These are phyloP conservation scores for Hortiboletus campestris DNA, from an alignment of 768 basidiomycete species.

Conservation along the genomic window DNA sequence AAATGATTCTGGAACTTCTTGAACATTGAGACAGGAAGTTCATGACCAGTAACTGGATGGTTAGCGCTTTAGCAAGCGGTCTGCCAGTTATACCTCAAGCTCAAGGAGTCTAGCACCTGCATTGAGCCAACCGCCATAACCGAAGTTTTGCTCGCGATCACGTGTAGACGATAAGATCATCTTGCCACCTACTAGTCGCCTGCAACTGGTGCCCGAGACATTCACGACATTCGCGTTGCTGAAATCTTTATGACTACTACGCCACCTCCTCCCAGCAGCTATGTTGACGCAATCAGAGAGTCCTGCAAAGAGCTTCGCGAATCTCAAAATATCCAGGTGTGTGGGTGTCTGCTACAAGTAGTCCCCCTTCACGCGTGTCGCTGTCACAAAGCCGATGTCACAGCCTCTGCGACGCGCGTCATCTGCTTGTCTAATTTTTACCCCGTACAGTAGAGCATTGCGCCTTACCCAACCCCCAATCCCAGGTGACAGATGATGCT, in stretches of 20 bases:
- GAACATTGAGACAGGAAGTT: constrained; percentile 9
- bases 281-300: constrained; percentile 50
- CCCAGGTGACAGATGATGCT: constrained; percentile 54
- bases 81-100: too few species aligned
- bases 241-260: constrained; percentile 13
- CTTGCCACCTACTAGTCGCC: background rate
- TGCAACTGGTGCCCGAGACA: background rate
- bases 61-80: background rate
- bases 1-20: constrained; percentile 8
- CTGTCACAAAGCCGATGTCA: background rate
- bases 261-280: constrained; percentile 48
- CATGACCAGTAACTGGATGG: constrained; percentile 8
- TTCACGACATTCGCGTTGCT: background rate
- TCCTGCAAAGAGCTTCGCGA: constrained; percentile 50
- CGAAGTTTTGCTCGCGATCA: constrained; percentile 13
- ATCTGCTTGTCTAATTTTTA: background rate
- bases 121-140: too few species aligned
- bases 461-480: constrained; percentile 11
- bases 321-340: constrained; percentile 53
- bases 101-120: too few species aligned
- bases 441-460: background rate
- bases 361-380: background rate
- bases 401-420: background rate
- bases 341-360: constrained; percentile 2
- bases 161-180: constrained; percentile 16